A percentile compares a stretch with the other conserved stretches of the same genome.
phyloP scores from a whole-genome alignment of 2,329 filamentous ascomycete species.

The Cercospora sp. region DNA sequence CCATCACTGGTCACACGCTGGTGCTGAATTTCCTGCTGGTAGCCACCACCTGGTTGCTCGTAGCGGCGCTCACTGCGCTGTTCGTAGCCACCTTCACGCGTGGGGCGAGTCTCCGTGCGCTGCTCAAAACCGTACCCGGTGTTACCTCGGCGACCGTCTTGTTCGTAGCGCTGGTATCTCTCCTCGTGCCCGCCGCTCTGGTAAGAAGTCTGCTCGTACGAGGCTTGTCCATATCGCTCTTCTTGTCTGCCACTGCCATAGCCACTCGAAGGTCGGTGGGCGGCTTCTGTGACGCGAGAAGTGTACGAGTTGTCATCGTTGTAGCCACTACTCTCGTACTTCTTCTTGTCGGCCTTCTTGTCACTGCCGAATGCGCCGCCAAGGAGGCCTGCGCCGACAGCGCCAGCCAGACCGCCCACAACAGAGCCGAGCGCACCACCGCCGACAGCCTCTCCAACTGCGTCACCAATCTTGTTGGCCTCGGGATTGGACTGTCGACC shows the following conservation, averaged over 20 bases:
- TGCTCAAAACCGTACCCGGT: constrained; percentile 61
- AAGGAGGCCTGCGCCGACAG: constrained; percentile 62
- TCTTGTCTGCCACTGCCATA: constrained; percentile 22
- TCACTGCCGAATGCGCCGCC: constrained; percentile 56
- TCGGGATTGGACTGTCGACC: constrained; percentile 29
- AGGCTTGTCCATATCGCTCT: constrained; percentile 59
- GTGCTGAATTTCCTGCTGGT: constrained; percentile 43
- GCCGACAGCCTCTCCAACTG: constrained; percentile 61
- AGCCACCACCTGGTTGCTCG: constrained; percentile 45
- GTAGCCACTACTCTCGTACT: constrained; percentile 54
- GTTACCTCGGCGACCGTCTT: constrained; percentile 48
- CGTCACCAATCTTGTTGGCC: constrained; percentile 46
- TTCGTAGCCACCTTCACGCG: constrained; percentile 58
- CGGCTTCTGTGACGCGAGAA: constrained; percentile 63
- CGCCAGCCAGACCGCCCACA: constrained; percentile 65
- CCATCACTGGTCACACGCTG: constrained; percentile 29
- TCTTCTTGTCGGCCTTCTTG: constrained; percentile 54
- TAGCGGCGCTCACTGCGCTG: constrained; percentile 58
- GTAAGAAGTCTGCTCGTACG: constrained; percentile 61
- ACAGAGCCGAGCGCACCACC: constrained; percentile 69
- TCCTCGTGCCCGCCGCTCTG: constrained; percentile 58
- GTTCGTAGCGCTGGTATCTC: constrained; percentile 62
- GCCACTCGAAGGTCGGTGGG: constrained; percentile 43
- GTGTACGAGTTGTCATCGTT: constrained; percentile 63
- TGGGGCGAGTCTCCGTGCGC: constrained; percentile 55